Evolutionary conservation across 1,139 yeast species (phyloP).

Genomic region (Magnusiomyces suaveolens): DNA sequence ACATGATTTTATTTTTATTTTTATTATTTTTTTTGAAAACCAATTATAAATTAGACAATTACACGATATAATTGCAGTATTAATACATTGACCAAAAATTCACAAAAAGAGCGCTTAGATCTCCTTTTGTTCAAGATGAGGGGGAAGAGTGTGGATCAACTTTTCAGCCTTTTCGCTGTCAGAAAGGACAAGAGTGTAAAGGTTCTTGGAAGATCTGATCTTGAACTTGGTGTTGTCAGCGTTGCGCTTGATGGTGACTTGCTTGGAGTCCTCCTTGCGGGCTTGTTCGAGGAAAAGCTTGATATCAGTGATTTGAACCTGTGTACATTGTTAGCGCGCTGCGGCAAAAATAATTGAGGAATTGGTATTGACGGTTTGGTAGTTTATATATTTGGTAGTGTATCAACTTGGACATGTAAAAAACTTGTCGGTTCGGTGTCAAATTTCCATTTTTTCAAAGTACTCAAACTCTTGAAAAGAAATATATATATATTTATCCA

Average conservation of each 20-base stretch:
- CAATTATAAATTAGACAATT: too few species aligned
- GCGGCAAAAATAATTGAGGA: neutral
- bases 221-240: slow-evolving; percentile 97
- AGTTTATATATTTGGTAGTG: too few species aligned
- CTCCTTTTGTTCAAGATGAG: slow-evolving; percentile 67
- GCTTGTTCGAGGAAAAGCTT: slow-evolving; percentile 97
- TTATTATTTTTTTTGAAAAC: too few species aligned
- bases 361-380: neutral
- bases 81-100: too few species aligned
- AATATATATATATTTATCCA: too few species aligned
- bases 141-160: slow-evolving; percentile 96
- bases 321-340: neutral
- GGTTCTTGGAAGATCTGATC: slow-evolving; percentile 92
- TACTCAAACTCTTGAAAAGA: too few species aligned
- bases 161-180: slow-evolving; percentile 98
- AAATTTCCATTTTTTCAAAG: too few species aligned
- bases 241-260: slow-evolving; percentile 87
- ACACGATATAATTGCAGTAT: too few species aligned
- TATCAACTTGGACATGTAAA: too few species aligned
- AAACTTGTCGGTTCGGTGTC: too few species aligned
- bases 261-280: slow-evolving; percentile 89
- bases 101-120: slow-evolving; percentile 21
- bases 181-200: slow-evolving; percentile 92
- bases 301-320: slow-evolving; percentile 80
- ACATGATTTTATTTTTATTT: too few species aligned